Evolutionary conservation across 2,329 filamentous ascomycete species (phyloP).

Genomic region (Thielaviopsis populi): DNA sequence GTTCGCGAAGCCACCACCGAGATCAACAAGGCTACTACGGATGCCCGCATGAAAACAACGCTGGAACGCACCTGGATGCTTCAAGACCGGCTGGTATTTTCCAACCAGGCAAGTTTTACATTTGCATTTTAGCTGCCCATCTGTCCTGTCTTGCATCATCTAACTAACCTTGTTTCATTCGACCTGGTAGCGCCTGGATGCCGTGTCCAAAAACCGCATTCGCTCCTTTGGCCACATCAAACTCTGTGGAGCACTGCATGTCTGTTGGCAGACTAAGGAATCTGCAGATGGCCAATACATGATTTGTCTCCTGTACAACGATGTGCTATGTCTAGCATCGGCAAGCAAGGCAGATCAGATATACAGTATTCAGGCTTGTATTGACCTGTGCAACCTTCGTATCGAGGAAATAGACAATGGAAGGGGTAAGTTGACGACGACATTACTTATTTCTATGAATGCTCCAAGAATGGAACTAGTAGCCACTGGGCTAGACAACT

Average conservation of each 20-base stretch:
- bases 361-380: slow-evolving; percentile 61
- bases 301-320: slow-evolving; percentile 69
- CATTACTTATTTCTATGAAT: slow-evolving; percentile 4
- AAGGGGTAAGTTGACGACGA: slow-evolving; percentile 37
- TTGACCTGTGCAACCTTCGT: slow-evolving; percentile 49
- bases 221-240: slow-evolving; percentile 65
- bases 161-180: background rate
- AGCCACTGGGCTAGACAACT: no score
- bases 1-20: slow-evolving; percentile 61
- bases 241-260: slow-evolving; percentile 69
- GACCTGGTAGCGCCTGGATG: slow-evolving; percentile 31
- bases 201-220: slow-evolving; percentile 48
- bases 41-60: slow-evolving; percentile 50
- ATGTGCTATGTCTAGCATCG: slow-evolving; percentile 62
- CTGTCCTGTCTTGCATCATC: background rate
- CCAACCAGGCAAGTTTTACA: slow-evolving; percentile 37
- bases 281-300: slow-evolving; percentile 65
- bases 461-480: background rate
- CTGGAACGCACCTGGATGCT: slow-evolving; percentile 75
- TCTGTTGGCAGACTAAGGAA: slow-evolving; percentile 61
- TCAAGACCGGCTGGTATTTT: slow-evolving; percentile 65
- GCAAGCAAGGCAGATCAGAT: slow-evolving; percentile 47
- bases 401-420: slow-evolving; percentile 64
- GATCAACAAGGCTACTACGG: slow-evolving; percentile 74
- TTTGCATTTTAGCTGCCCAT: background rate